phyloP scores from a whole-genome alignment of 169 alveolate genomes.

The Plasmodium vivax region DNA sequence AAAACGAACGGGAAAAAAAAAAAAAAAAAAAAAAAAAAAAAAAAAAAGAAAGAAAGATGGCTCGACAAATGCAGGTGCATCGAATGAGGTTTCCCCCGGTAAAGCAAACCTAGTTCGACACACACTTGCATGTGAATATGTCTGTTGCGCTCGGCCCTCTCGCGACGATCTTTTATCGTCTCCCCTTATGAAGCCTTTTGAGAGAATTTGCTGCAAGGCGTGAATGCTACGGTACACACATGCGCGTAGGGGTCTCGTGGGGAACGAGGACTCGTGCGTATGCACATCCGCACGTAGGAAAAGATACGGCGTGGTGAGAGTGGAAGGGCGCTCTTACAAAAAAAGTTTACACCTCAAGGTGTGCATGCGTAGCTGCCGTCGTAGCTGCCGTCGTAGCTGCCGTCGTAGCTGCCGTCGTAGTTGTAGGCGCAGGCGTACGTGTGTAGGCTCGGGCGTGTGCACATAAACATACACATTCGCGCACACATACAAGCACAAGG shows the following conservation, averaged over 20 bases:
- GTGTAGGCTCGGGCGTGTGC: neutral
- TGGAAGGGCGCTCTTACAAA: neutral
- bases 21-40: neutral
- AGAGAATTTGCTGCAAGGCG: neutral
- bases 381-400: neutral
- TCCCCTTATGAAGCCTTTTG: neutral
- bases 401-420: no score
- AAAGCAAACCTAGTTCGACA: neutral
- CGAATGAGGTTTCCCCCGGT: neutral
- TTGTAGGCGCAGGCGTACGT: neutral
- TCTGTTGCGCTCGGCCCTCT: neutral
- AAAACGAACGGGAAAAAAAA: neutral
- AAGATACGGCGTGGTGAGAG: neutral
- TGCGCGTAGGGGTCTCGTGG: neutral
- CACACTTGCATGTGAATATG: neutral
- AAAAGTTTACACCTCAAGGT: neutral
- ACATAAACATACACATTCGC: neutral
- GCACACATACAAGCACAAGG: neutral
- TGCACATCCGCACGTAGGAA: neutral
- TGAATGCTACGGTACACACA: neutral
- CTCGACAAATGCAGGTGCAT: neutral
- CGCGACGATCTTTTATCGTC: neutral
- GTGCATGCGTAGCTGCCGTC: neutral
- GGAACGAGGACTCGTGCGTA: neutral
- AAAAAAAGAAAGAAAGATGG: neutral